Evolutionary conservation across 164 flowering plant genomes (phyloP).

Genomic region (Annona cherimola): DNA sequence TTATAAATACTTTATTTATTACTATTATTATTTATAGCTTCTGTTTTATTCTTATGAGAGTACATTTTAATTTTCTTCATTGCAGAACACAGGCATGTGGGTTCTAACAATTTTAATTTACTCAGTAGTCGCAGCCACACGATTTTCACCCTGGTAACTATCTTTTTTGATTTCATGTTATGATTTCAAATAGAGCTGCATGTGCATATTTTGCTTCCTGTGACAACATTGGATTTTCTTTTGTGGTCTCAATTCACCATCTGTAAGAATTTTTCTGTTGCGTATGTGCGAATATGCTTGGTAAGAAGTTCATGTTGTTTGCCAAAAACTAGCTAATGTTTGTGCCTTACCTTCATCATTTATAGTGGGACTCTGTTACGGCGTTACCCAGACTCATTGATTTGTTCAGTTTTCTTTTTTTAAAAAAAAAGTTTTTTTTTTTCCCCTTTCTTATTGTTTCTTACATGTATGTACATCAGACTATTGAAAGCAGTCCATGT

Average conservation of each 20-base stretch:
- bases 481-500: conserved; percentile 79
- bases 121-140: conserved; percentile 90
- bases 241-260: neutral
- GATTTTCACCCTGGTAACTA: conserved; percentile 68
- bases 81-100: conserved; percentile 85
- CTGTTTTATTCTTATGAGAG: neutral
- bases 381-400: neutral
- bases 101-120: conserved; percentile 77
- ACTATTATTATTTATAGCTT: neutral
- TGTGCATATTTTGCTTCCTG: neutral
- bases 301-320: neutral
- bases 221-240: neutral
- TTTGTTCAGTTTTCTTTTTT: neutral
- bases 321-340: neutral
- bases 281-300: neutral
- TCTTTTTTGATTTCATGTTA: conserved; percentile 6
- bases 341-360: neutral
- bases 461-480: conserved; percentile 31
- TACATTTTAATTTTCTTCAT: conserved; percentile 7
- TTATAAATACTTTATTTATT: neutral
- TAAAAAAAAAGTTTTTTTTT: neutral
- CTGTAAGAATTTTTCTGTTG: neutral
- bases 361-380: neutral
- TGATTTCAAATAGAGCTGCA: conserved; percentile 5
- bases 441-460: neutral